A percentile compares a stretch with the other conserved stretches of the same genome.
phyloP scores from a whole-genome alignment of 768 basidiomycete species.

The Agrocybe praecox region DNA sequence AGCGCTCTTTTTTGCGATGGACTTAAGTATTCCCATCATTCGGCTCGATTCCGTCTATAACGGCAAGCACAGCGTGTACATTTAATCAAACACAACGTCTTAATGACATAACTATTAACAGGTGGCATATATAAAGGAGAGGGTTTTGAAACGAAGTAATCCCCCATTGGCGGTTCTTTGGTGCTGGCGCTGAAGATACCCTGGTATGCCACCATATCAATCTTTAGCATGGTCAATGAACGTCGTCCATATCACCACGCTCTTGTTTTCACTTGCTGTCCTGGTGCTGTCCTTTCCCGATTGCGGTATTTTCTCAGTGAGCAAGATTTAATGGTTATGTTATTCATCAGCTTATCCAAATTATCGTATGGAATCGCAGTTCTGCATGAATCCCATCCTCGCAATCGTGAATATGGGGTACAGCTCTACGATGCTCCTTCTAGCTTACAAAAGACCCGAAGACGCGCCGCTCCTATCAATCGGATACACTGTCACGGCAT shows the following conservation, averaged over 20 bases:
- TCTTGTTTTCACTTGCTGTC: slow-evolving; percentile 20
- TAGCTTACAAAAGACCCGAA: slow-evolving; percentile 19
- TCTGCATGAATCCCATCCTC: slow-evolving; percentile 25
- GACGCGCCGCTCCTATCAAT: slow-evolving; percentile 13
- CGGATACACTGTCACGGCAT: slow-evolving; percentile 21
- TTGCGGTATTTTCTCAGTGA: slow-evolving; percentile 26
- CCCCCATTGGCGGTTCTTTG: slow-evolving; percentile 21
- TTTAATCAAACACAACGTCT: neutral
- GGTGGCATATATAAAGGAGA: neutral
- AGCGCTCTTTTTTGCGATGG: neutral
- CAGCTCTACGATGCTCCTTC: slow-evolving; percentile 19
- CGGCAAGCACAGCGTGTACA: neutral
- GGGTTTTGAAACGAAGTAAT: neutral
- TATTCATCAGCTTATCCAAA: neutral
- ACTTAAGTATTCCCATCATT: neutral
- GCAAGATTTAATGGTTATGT: neutral
- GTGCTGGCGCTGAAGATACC: slow-evolving; percentile 22
- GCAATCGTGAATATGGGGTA: slow-evolving; percentile 24
- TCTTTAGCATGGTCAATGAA: slow-evolving; percentile 20
- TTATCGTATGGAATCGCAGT: neutral
- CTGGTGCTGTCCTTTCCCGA: slow-evolving; percentile 20
- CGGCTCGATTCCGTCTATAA: neutral
- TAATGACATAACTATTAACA: neutral
- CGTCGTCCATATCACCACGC: slow-evolving; percentile 23
- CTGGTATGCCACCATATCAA: slow-evolving; percentile 21